Evolutionary conservation across 2,329 filamentous ascomycete genomes (phyloP), one percentile per base, ranked within the genome.

Genomic region (Neophaeococcomyces aloes): DNA sequence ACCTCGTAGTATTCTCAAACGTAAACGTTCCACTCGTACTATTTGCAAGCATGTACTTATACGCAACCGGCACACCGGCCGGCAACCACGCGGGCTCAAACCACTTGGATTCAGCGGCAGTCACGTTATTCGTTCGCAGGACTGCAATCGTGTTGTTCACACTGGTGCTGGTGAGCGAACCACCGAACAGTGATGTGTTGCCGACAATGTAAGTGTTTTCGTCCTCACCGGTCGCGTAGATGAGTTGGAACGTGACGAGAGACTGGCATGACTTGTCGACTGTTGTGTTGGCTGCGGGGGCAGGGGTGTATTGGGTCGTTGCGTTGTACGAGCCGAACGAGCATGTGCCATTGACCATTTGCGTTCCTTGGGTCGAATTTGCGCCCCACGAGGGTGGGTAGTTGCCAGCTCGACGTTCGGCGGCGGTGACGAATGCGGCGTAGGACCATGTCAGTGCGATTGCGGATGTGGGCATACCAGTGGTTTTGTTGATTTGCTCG

Each of bases 191-290:
- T 1, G 67, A 55, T 37, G 71, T 68, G 44, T 71, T 76, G 14
- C 83, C 83, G 0, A 73, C 68, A 10, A 87, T 59, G 59, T 78
- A 82, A 56, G 87, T 69, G 7, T 70, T 77, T 59, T 86, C 70
- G 3, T 81, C 50, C 14, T 44, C 43, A 4, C 31, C 14, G 1
- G 52, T 51, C 8, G 34, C 42, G 15, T 44, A 47, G 29, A 51
- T 44, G 37, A 47, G 39, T 25, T 35, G 37, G 40, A 54, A 53
- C n/a, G 51, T 36, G 8, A 54, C 50, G 21, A 51, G 45, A 6
- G 43, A 44, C 10, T 21, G n/a, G 29, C 52, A 54, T 13, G 34
- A 23, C 7, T 21, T 47, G 10, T 41, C 33, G 38, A 52, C 39
- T 8, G 50, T 44, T 15, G 50, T 50, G 3, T 47, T 47, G 7